Base-by-base conservation (phyloP, 495 filamentous ascomycete genomes). In the Penicillium parvum region DNA sequence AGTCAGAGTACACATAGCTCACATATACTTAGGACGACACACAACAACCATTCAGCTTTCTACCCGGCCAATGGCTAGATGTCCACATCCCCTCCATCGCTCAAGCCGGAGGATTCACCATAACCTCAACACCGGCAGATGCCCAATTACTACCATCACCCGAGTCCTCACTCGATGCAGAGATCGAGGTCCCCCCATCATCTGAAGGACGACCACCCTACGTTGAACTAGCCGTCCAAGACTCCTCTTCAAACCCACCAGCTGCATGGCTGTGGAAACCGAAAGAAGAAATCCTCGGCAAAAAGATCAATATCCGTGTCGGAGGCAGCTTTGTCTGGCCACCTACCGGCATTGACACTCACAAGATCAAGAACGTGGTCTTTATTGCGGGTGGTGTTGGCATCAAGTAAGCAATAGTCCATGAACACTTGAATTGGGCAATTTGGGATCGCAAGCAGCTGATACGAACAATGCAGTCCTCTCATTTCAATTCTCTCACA, bases 41-140 rank as follows among this genome's bases (percentile, higher is more conserved):
- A 30, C 47, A 51, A 48, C 46, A 71, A 28, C 57, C 61, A 20
- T 64, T 72, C 26, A 58, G 59, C 12, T 92, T 91, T 63, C 68
- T 83, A 19, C 84, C 90, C 1, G 90, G 90, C 23, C 90, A 96
- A 74, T 96, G 89, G 89, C 74, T 96, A 39, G 90, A 96, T 57
- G 80, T 90, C 5, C 79, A 86, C 53, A 72, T 85, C 34, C 85
- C 87, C 0, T 63, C 64, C 19, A 66, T 85, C 32, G 45, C 74
- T 33, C 77, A 81, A 60, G 82, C 87, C 2, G 88, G 88, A 6
- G 88, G 88, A 4, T 95, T 91, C 69, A 92, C 86, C 36, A 86
- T 94, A 39, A 88, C 86, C n/a, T 91, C 86, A 2, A 65, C 85
- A 0, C 87, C 88, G 3, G 66, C 51, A 44, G 66, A 57, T 58